phyloP scores from a whole-genome alignment of 208 protist species.

The Lotmaria passim region DNA sequence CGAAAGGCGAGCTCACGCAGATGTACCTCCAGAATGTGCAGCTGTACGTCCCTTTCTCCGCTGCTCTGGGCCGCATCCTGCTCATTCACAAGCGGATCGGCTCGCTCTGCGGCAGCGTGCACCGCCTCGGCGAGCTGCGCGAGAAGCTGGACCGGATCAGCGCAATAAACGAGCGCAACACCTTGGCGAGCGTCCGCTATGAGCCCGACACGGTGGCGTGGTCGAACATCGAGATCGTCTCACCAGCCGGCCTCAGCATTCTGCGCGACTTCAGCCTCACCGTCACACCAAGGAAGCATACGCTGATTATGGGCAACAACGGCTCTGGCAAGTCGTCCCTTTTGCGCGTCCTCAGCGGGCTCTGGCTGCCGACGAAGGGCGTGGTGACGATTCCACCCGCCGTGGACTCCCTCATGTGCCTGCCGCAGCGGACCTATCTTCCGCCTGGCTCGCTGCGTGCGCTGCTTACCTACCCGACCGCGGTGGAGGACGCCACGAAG shows the following conservation, averaged over 20 bases:
- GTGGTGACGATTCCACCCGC: slow-evolving; percentile 44
- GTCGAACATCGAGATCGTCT: slow-evolving; percentile 59
- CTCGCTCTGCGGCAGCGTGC: slow-evolving; percentile 72
- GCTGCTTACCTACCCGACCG: slow-evolving; percentile 80
- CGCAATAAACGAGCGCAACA: slow-evolving; percentile 21
- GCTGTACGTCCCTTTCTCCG: slow-evolving; percentile 79
- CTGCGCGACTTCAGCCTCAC: slow-evolving; percentile 65
- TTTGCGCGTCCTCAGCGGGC: slow-evolving; percentile 60
- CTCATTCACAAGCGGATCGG: slow-evolving; percentile 80
- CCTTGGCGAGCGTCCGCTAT: slow-evolving; percentile 24
- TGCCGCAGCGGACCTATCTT: slow-evolving; percentile 86
- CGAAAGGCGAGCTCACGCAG: slow-evolving; percentile 59
- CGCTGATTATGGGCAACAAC: slow-evolving; percentile 90
- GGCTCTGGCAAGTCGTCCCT: slow-evolving; percentile 91
- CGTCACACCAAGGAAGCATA: slow-evolving; percentile 55
- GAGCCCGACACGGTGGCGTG: slow-evolving; percentile 52
- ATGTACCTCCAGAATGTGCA: slow-evolving; percentile 73
- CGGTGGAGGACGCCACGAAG: slow-evolving; percentile 31
- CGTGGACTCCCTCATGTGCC: slow-evolving; percentile 47
- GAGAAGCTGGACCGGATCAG: slow-evolving; percentile 60
- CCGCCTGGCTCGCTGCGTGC: slow-evolving; percentile 79
- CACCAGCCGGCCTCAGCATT: slow-evolving; percentile 48
- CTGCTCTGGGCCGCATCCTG: slow-evolving; percentile 73
- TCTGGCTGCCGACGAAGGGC: slow-evolving; percentile 79
- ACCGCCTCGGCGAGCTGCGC: slow-evolving; percentile 83